Percentiles rank a stretch among this genome's conserved stretches.
phyloP scores from a whole-genome alignment of 192 early-diverging fungal genomes.

The Phycomyces nitens region DNA sequence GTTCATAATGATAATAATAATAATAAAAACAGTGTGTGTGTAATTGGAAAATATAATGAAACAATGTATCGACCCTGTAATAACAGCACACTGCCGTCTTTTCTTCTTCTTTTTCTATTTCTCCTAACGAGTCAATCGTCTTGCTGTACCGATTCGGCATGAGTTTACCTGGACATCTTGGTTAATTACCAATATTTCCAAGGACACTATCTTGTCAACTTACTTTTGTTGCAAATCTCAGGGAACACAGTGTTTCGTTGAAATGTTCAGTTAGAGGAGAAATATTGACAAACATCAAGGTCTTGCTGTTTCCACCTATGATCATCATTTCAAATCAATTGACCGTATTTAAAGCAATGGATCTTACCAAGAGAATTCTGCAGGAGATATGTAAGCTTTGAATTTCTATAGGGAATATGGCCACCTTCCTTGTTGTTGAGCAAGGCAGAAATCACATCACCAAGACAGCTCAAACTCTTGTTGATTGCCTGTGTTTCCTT shows the following conservation, averaged over 20 bases:
- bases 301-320: constrained; percentile 89
- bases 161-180: constrained; percentile 41
- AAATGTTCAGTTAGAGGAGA: constrained; percentile 78
- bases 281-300: constrained; percentile 98
- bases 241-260: constrained; percentile 83
- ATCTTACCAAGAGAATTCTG: constrained; percentile 58
- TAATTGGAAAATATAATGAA: too few species aligned
- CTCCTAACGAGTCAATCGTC: constrained; percentile 5
- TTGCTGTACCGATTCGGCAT: constrained; percentile 84
- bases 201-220: neutral
- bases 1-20: too few species aligned
- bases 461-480: constrained; percentile 83
- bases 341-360: neutral
- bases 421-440: constrained; percentile 60
- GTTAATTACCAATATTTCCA: neutral
- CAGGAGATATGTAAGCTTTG: constrained; percentile 75
- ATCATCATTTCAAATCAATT: neutral
- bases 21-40: too few species aligned
- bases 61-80: too few species aligned
- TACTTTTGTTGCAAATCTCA: constrained; percentile 96
- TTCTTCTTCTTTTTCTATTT: too few species aligned
- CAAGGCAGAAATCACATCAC: constrained; percentile 88
- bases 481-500: constrained; percentile 97
- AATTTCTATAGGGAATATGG: constrained; percentile 93
- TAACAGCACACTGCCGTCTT: too few species aligned